Percentiles rank a stretch among this genome's conserved stretches.
phyloP scores from a whole-genome alignment of 1,284 basidiomycete species.

The Puccinia triticina region DNA sequence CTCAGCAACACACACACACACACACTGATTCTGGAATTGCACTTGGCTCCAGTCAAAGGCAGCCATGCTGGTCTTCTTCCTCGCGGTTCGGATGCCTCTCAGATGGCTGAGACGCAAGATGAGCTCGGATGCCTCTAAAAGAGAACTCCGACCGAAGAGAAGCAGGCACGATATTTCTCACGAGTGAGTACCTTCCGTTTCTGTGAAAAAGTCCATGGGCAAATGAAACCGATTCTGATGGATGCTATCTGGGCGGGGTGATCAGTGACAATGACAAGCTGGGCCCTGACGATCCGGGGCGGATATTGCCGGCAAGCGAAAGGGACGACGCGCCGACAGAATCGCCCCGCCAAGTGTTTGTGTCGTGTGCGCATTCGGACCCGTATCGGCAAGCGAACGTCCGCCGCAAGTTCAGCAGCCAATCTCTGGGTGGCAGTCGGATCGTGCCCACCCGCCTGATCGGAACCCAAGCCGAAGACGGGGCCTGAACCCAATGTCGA shows the following conservation, averaged over 20 bases:
- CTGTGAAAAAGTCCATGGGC: too few relatives aligned
- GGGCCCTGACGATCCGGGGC: too few relatives aligned
- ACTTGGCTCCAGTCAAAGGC: neutral
- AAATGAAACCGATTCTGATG: too few relatives aligned
- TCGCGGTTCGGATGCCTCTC: neutral
- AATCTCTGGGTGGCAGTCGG: slow-evolving; percentile 17
- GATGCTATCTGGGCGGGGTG: too few relatives aligned
- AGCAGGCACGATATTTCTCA: neutral
- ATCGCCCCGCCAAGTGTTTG: neutral
- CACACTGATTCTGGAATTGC: neutral
- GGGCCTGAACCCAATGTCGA: too few relatives aligned
- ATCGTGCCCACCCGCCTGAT: slow-evolving; percentile 15
- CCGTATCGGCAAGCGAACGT: neutral
- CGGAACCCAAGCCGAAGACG: neutral
- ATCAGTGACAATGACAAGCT: too few relatives aligned
- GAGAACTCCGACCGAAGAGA: neutral
- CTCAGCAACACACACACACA: neutral
- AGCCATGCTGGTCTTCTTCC: neutral
- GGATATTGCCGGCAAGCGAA: too few relatives aligned
- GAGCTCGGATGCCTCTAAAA: neutral
- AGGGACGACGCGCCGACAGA: too few relatives aligned
- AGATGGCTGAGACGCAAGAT: neutral
- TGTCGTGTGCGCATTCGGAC: neutral
- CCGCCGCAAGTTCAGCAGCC: slow-evolving; percentile 20
- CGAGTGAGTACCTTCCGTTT: neutral